Percentiles rank a stretch among this genome's conserved stretches.
phyloP scores from a whole-genome alignment of 2,329 filamentous ascomycete genomes.

The Calonectria leucothoes region DNA sequence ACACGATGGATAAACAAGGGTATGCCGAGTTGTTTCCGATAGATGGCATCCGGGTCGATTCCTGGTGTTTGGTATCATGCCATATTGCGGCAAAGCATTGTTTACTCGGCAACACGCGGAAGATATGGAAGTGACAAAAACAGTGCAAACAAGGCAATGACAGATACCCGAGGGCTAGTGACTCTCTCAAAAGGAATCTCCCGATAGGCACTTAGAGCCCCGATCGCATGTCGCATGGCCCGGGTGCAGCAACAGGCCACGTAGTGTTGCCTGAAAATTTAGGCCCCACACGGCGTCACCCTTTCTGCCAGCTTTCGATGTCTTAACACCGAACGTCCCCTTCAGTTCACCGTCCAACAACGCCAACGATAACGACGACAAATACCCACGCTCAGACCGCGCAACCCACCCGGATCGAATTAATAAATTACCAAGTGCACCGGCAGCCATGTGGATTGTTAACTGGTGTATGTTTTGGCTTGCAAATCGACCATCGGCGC shows the following conservation, averaged over 20 bases:
- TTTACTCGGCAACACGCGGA: not conserved
- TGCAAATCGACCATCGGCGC: slow-evolving; percentile 17
- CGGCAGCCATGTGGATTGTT: slow-evolving; percentile 84
- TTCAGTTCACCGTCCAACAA: slow-evolving; percentile 34
- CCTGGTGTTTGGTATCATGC: not conserved
- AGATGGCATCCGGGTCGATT: not conserved
- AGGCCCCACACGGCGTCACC: slow-evolving; percentile 39
- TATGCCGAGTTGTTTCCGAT: not conserved
- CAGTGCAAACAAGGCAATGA: not conserved
- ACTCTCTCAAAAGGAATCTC: slow-evolving; percentile 15
- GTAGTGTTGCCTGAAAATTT: slow-evolving; percentile 35
- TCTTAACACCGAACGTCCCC: slow-evolving; percentile 32
- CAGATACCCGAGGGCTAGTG: not conserved
- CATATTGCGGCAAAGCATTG: not conserved
- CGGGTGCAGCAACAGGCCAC: slow-evolving; percentile 35
- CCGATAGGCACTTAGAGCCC: slow-evolving; percentile 10
- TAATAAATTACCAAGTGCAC: slow-evolving; percentile 38
- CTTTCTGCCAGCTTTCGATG: slow-evolving; percentile 46
- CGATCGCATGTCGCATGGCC: slow-evolving; percentile 22
- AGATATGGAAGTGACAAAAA: not conserved
- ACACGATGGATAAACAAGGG: not conserved
- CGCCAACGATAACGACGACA: slow-evolving; percentile 40
- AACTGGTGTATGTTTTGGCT: slow-evolving; percentile 84
- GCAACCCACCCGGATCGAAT: slow-evolving; percentile 30
- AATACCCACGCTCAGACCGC: slow-evolving; percentile 25